Conservation (phyloP, 1,139 yeast genomes). For the Hemisphaericaspora subhashii region DNA sequence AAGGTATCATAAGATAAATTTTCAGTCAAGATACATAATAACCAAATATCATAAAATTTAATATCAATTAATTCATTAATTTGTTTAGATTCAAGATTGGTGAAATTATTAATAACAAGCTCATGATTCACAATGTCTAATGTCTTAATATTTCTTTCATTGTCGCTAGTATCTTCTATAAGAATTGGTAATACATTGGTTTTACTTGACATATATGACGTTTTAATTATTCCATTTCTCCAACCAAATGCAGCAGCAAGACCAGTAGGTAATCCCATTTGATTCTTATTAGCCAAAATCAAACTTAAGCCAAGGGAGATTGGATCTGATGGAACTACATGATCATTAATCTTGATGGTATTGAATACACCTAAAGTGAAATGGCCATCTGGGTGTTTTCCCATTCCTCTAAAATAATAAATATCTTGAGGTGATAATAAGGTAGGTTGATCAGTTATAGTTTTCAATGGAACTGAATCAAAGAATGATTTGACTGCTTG, state of each 20-base stretch:
- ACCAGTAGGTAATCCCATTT: conserved; percentile 30
- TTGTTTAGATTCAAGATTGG: conserved; percentile 14
- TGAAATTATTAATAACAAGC: conserved; percentile 9
- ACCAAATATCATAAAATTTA: conserved; percentile 43
- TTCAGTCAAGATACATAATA: conserved; percentile 29
- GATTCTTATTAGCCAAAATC: conserved; percentile 34
- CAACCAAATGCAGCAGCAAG: neutral
- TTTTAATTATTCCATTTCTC: conserved; percentile 25
- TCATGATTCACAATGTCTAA: conserved; percentile 12
- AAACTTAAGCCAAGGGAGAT: conserved; percentile 37
- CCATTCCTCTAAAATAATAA: conserved; percentile 17
- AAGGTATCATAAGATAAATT: conserved; percentile 13
- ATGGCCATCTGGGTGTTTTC: conserved; percentile 9
- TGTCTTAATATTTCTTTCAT: conserved; percentile 26
- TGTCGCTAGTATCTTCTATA: conserved; percentile 40
- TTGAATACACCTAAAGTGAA: conserved; percentile 47
- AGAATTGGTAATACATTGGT: conserved; percentile 45
- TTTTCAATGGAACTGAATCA: conserved; percentile 48
- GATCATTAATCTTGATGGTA: conserved; percentile 21
- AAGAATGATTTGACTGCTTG: conserved; percentile 41
- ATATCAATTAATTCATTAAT: conserved; percentile 36
- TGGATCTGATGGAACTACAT: conserved; percentile 44
- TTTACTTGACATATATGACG: conserved; percentile 42
- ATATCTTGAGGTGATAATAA: conserved; percentile 19
- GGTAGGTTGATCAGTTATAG: conserved; percentile 30